Base-by-base conservation (phyloP, 1,284 basidiomycete species). In the Clitocybe nebularis region DNA sequence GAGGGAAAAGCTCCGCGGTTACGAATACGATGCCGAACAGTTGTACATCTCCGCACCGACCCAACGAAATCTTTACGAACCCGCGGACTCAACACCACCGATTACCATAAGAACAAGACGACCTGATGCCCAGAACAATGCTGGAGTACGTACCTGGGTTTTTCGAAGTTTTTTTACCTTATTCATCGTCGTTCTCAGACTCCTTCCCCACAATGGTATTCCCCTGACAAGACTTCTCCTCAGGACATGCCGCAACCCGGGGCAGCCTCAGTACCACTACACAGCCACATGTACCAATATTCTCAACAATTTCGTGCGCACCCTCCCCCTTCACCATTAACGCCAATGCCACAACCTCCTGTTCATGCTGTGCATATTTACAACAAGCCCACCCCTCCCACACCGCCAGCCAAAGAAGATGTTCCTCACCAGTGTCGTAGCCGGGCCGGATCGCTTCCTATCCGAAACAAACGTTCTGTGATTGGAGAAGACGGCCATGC, bases 11-110 rank as follows among this genome's bases (percentile, higher is more conserved):
- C 57, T 72, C 22, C 66, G 69, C 3, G 57, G 67, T 6, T 69
- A 67, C 46, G 71, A 75, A 48, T 75, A 71, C 45, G 62, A 67
- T 33, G 71, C 71, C 19, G 72, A 75, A 50, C 59, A 64, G 46
- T 58, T 73, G 5, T 72, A 70, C 51, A 55, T 58, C 22, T 60
- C 61, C 38, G 68, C 66, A 4, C 67, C 69, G 10, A 61, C 63
- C 20, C 52, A 60, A 22, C 51, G 52, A 20, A 43, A 50, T 26
- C 47, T 62, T 36, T 61, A 60, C 43, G 61, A 59, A 9, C 47
- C 46, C 4, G 47, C 47, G 20, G 49, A 51, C 6, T 32, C 29
- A 3, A 4, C 33, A 19, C 41, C 39, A 33, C 45, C 50, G 22
- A 36, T 48, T 26, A 41, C 50, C 20, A 10, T 23, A 13, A 28